Percentiles rank a stretch among this genome's conserved stretches.
Conservation (phyloP, 1,284 basidiomycete genomes). For the Malassezia caprae region DNA sequence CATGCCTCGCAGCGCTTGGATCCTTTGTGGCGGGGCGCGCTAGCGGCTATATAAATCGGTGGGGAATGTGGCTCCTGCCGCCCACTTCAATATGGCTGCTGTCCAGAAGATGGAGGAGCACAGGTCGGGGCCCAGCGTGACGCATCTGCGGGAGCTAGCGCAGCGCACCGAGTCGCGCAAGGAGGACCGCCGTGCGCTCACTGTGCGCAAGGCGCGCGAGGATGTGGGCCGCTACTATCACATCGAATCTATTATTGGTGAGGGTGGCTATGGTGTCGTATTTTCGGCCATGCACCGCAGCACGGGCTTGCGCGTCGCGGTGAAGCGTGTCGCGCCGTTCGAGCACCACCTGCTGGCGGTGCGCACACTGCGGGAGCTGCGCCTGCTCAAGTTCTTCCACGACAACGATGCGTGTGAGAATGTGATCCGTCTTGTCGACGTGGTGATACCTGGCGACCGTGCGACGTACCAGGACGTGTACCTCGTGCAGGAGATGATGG, state of each 20-base stretch:
- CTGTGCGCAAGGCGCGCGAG: conserved; percentile 14
- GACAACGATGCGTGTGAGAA: conserved; percentile 20
- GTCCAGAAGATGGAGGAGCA: conserved; percentile 3
- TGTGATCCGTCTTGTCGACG: conserved; percentile 28
- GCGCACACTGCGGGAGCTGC: conserved; percentile 21
- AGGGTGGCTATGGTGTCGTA: conserved; percentile 51
- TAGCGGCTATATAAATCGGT: background rate
- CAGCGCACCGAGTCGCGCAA: conserved; percentile 13
- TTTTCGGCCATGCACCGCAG: conserved; percentile 49
- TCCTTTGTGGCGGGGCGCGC: conserved; percentile 1
- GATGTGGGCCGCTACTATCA: conserved; percentile 39
- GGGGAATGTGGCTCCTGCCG: background rate
- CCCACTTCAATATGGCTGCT: background rate
- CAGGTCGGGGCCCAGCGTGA: conserved; percentile 1
- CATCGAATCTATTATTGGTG: conserved; percentile 50
- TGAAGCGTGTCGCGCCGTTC: conserved; percentile 17
- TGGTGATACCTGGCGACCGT: conserved; percentile 24
- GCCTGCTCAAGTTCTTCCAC: conserved; percentile 19
- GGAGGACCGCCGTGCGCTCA: conserved; percentile 10
- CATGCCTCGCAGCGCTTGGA: conserved; percentile 1
- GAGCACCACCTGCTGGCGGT: conserved; percentile 18
- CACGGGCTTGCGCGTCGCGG: conserved; percentile 37
- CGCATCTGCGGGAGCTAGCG: conserved; percentile 11
- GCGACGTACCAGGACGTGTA: conserved; percentile 32
- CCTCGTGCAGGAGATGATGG: conserved; percentile 68